These are phyloP conservation scores for Tetracladium maxilliforme DNA, from an alignment of 2,329 filamentous ascomycete genomes.

Conservation along the genomic window DNA sequence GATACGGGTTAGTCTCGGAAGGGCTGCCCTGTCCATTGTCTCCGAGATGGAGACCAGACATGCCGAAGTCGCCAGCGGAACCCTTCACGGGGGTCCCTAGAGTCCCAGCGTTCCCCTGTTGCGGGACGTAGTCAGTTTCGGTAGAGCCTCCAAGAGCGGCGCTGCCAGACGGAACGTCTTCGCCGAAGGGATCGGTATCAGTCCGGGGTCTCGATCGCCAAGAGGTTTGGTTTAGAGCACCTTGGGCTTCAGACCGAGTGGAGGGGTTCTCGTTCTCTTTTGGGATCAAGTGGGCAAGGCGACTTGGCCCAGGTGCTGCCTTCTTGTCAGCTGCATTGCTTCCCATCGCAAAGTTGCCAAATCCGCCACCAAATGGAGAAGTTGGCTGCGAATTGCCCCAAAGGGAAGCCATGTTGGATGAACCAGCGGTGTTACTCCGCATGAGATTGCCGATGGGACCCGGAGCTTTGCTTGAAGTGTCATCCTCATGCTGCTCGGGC, in stretches of 20 bases:
- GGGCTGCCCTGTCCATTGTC: slow-evolving; percentile 71
- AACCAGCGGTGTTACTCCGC: slow-evolving; percentile 38
- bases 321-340: too few species aligned
- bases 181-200: slow-evolving; percentile 60
- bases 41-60: slow-evolving; percentile 38
- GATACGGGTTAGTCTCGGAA: slow-evolving; percentile 90
- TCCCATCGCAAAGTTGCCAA: slow-evolving; percentile 78
- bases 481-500: slow-evolving; percentile 27
- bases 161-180: slow-evolving; percentile 51
- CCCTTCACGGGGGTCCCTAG: slow-evolving; percentile 41
- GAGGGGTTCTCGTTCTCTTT: slow-evolving; percentile 61
- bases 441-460: slow-evolving; percentile 29
- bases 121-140: slow-evolving; percentile 32
- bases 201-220: slow-evolving; percentile 49
- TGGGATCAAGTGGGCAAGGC: slow-evolving; percentile 71
- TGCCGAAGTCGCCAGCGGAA: slow-evolving; percentile 42
- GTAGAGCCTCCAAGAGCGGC: slow-evolving; percentile 63
- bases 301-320: slow-evolving; percentile 75
- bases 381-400: slow-evolving; percentile 23
- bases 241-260: slow-evolving; percentile 31
- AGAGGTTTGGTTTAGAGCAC: slow-evolving; percentile 27
- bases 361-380: slow-evolving; percentile 36
- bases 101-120: slow-evolving; percentile 16
- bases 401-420: too few species aligned
- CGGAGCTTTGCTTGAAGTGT: slow-evolving; percentile 14